Evolutionary conservation across 208 protist genomes (phyloP), one percentile per base, ranked within the genome.

Genomic region (Trypanosoma brucei): DNA sequence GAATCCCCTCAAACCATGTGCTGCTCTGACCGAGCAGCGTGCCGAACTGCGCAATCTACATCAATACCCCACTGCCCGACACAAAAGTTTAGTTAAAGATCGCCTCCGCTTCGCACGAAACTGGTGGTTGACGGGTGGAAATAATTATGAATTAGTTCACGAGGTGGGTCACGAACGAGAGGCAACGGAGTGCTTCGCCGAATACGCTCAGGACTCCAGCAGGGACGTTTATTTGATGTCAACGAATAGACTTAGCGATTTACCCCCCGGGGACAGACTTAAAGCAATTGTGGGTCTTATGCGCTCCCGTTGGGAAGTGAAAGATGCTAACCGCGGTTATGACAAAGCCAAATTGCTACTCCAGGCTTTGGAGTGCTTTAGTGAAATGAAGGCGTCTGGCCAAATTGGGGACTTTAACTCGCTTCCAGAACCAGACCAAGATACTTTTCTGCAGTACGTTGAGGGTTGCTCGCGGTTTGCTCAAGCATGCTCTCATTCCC

Each of bases 51-150:
- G 80, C n/a, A 95, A 95, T 72, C 70, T 95, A 7, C 90, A 95
- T 51, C 86, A 92, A 65, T 93, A 93, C 64, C 78, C 83, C 1
- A 81, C 90, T 51, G 90, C 90, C 1, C 84, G 90, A 5, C 76
- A 95, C 67, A 95, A 95, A 70, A 92, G 84, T 50, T 76, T 95
- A 14, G 86, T 92, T 3, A 91, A 90, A 74, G 86, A 93, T 59
- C 74, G 62, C 3, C 68, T 62, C 0, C 86, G 86, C 39, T 95
- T 91, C 55, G 65, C 90, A 6, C 75, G 90, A 13, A 88, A 86
- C 57, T 95, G 90, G 90, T 93, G 72, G 65, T 69, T 95, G 44
- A 80, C 68, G 2, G 72, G 66, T 8, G 90, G 86, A 22, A 95
- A 95, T 68, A 95, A 95, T 65, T 78, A 93, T 69, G 90, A 95